Conservation (phyloP, 371 early-diverging fungal species). For the Lichtheimia hyalospora region DNA sequence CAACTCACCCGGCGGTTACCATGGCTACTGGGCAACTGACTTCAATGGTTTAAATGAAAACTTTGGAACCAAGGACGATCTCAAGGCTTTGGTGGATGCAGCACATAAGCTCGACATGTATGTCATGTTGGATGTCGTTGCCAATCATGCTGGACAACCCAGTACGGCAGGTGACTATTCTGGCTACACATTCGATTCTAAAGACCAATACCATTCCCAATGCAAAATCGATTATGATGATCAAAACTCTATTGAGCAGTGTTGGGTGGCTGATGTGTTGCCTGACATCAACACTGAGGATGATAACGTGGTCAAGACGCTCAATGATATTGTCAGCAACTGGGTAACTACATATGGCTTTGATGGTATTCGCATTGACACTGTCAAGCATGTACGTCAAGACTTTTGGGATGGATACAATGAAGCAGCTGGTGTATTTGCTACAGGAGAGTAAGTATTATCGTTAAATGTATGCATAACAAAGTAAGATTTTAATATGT, state of each 20-base stretch:
- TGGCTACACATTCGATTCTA: constrained; percentile 22
- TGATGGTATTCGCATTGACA: constrained; percentile 51
- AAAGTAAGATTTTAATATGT: no score
- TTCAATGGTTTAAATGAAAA: constrained; percentile 32
- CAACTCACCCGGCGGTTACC: constrained; percentile 24
- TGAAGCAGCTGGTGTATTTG: constrained; percentile 33
- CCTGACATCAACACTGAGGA: constrained; percentile 49
- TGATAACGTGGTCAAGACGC: constrained; percentile 14
- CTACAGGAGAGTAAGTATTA: constrained; percentile 33
- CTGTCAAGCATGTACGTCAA: constrained; percentile 39
- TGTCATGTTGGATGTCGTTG: constrained; percentile 50
- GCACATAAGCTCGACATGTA: constrained; percentile 35
- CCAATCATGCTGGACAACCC: constrained; percentile 44
- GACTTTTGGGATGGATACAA: constrained; percentile 38
- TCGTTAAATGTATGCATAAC: not conserved
- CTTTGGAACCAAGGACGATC: constrained; percentile 41
- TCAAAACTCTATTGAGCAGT: constrained; percentile 29
- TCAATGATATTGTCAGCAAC: constrained; percentile 29
- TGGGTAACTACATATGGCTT: constrained; percentile 31
- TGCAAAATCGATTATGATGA: constrained; percentile 23
- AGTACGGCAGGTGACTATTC: constrained; percentile 17
- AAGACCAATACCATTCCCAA: constrained; percentile 19
- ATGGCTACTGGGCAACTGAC: constrained; percentile 45
- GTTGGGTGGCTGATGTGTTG: constrained; percentile 19
- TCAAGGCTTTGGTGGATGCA: constrained; percentile 29